These are phyloP conservation scores for Penicillium canescens DNA, from an alignment of 495 filamentous ascomycete genomes.

Conservation along the genomic window DNA sequence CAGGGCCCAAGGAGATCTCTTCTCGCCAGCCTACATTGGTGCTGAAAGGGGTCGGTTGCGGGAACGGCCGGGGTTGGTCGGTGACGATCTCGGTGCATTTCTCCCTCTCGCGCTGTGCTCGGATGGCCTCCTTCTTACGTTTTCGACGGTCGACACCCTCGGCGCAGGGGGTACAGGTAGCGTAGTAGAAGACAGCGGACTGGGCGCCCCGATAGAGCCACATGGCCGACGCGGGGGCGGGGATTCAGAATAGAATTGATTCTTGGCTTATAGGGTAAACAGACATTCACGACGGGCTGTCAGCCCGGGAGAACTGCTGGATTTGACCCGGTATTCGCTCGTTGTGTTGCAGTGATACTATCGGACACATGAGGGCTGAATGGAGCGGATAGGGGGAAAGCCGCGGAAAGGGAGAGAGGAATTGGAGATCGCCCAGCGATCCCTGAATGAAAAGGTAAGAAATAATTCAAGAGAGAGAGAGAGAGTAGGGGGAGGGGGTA, in stretches of 20 bases:
- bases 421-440: constrained; percentile 41
- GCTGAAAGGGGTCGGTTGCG: constrained; percentile 76
- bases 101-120: constrained; percentile 59
- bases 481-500: constrained; percentile 1
- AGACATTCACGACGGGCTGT: constrained; percentile 22
- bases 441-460: constrained; percentile 15
- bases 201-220: constrained; percentile 62
- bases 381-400: constrained; percentile 17
- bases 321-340: constrained; percentile 25
- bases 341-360: constrained; percentile 29
- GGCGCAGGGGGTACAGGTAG: constrained; percentile 79
- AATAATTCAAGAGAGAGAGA: constrained; percentile 7
- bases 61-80: constrained; percentile 70
- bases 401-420: constrained; percentile 12
- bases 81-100: constrained; percentile 48
- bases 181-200: constrained; percentile 85
- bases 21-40: constrained; percentile 87
- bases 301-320: constrained; percentile 26
- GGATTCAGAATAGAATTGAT: background rate
- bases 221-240: constrained; percentile 33
- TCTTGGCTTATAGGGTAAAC: background rate
- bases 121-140: constrained; percentile 63
- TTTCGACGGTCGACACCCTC: constrained; percentile 62
- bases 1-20: constrained; percentile 79
- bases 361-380: constrained; percentile 44